Evolutionary conservation across 2,329 filamentous ascomycete species (phyloP), one percentile per base, ranked within the genome.

Genomic region (Nigrospora osmanthi): DNA sequence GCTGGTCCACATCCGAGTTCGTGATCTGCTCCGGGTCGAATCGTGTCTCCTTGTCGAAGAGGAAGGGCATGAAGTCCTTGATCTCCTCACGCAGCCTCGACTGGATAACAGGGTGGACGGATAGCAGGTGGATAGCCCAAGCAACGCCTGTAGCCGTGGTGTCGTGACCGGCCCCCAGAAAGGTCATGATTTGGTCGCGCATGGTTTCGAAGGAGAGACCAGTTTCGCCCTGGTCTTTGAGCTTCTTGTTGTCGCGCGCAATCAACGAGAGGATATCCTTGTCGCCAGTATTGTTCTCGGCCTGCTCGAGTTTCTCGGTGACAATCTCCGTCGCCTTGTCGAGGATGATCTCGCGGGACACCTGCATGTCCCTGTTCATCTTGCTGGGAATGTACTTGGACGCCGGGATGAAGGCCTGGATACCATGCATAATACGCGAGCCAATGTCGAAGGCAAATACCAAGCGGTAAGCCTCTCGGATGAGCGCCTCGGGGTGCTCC

Each of bases 111-210:
- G 61, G 61, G 45, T 71, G 55, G 17, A 59, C 66, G 6, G 61
- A 62, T 3, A 71, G 61, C 4, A 69, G 52, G 43, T 71, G 62
- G 1, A 71, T 52, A 1, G 64, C 67, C 65, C 68, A 71, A 7
- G 64, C 63, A 3, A 71, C 58, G 13, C 63, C 64, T 0, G 67
- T 69, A 7, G 68, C 66, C 1, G 69, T 70, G 5, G 68, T 71
- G 31, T 71, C 68, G 50, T 71, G 67, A 5, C 68, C 66, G 16
- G 63, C 66, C 30, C 62, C 60, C n/a, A 67, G 52, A 53, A 68
- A 67, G 3, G 63, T 66, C 59, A 67, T 65, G 38, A 65, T 57
- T 40, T 68, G 64, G 43, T 66, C 62, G 32, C 61, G 54, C 58
- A 59, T 61, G 13, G 60, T 63, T 42, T 65, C 62, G 35, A 64